phyloP scores from a whole-genome alignment of 352 stramenopile genomes.

The Thalassiosira ordinaria region DNA sequence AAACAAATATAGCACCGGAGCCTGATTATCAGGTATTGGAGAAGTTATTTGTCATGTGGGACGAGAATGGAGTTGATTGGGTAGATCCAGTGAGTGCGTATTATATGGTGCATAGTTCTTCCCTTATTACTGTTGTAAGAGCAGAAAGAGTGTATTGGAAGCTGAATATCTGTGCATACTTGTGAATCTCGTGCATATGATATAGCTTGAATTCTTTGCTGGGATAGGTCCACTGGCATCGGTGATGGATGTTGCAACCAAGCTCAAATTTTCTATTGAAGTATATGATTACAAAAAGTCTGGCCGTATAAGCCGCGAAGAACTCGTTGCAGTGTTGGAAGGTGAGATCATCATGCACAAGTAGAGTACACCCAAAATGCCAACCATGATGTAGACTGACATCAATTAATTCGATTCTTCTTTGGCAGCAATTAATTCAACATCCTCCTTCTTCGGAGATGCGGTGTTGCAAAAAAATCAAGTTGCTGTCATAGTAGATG shows the following conservation, averaged over 20 bases:
- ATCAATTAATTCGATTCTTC: constrained; percentile 1
- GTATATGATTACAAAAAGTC: constrained; percentile 49
- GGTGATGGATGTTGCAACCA: constrained; percentile 45
- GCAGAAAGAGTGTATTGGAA: too few relatives aligned
- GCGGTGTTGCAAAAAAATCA: constrained; percentile 40
- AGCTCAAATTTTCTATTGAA: constrained; percentile 45
- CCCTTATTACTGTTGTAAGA: too few relatives aligned
- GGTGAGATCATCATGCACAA: constrained; percentile 20
- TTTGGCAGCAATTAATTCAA: constrained; percentile 47
- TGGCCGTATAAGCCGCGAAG: constrained; percentile 21
- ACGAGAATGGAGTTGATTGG: constrained; percentile 36
- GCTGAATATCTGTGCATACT: too few relatives aligned
- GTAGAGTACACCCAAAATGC: too few relatives aligned
- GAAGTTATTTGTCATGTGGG: constrained; percentile 51
- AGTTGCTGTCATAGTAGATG: constrained; percentile 34
- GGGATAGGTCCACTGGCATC: constrained; percentile 43
- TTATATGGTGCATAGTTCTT: too few relatives aligned
- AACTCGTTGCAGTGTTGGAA: constrained; percentile 25
- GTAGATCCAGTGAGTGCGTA: constrained; percentile 40
- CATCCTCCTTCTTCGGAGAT: constrained; percentile 53
- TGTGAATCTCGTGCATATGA: too few relatives aligned
- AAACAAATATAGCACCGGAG: constrained; percentile 25
- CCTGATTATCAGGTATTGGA: constrained; percentile 48
- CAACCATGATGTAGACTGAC: too few relatives aligned
- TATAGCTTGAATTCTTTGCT: constrained; percentile 46